Evolutionary conservation across 1,284 basidiomycete genomes (phyloP), one percentile per base, ranked within the genome.

Genomic region (Dichomitus squalens): DNA sequence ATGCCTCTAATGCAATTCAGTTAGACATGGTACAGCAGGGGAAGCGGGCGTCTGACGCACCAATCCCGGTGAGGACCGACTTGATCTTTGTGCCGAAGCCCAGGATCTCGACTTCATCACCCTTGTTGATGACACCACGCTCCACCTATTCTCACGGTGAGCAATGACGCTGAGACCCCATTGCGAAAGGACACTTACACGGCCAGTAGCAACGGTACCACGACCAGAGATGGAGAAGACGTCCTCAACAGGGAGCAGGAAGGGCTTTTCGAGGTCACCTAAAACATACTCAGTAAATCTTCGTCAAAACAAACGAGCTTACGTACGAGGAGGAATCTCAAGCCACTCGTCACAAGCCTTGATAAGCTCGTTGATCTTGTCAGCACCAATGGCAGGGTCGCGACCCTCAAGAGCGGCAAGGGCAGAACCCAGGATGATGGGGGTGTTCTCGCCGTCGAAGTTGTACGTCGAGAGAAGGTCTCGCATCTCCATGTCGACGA

Each of bases 401-500:
- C 87, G 83, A 51, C 91, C 90, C 71, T 99, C 95, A 61, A 99
- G 84, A 54, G 96, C 96, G 60, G 95, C 95, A 55, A 99, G 81
- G 58, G 97, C 97, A 35, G 95, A 96, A 54, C 97, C 97, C 88
- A 94, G 94, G 69, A 99, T 76, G 71, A 99, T 97, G 38, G 97
- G 97, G 0, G 97, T 98, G 70, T 90, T 85, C 76, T 99, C 97
- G 60, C 97, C 97, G 69, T 99, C 96, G 66, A 93, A 99, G 71
- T 93, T 93, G 79, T 95, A 96, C 27, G 89, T 90, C 25, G 86
- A 79, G 47, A 99, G 85, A n/a, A 99, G 81, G 72, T 99, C 97
- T 57, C 97, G 90, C 91, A 99, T 99, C 83, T 99, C 97, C 96
- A 99, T 99, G 70, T 99, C 97, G 63, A 99, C 97, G 58, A 99